A percentile compares a stretch with the other conserved stretches of the same genome.
Evolutionary conservation across 1,284 basidiomycete species (phyloP).

Genomic region (Ganoderma lingzhi): DNA sequence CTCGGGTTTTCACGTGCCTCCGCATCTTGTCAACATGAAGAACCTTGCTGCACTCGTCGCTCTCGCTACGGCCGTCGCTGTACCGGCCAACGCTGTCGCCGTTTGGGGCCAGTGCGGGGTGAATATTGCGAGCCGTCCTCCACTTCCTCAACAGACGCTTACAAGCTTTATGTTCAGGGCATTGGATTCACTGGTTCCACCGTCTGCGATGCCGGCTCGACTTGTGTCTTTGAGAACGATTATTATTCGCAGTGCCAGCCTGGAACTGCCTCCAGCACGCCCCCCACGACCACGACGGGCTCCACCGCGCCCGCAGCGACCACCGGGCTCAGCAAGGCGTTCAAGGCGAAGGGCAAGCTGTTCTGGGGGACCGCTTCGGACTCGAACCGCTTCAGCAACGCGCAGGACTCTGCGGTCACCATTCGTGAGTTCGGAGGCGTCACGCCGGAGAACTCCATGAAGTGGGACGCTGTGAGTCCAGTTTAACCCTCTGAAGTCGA

Average conservation of each 20-base stretch:
- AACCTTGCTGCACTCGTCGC: slow-evolving; percentile 38
- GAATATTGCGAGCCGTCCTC: not conserved
- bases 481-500: not conserved
- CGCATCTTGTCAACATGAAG: slow-evolving; percentile 33
- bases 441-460: slow-evolving; percentile 49
- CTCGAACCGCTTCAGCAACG: slow-evolving; percentile 40
- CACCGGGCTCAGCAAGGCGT: slow-evolving; percentile 35
- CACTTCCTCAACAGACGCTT: no score
- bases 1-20: not conserved
- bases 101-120: slow-evolving; percentile 38
- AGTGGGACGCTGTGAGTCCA: slow-evolving; percentile 44
- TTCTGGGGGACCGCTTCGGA: slow-evolving; percentile 41
- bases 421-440: slow-evolving; percentile 45
- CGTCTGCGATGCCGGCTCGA: slow-evolving; percentile 33
- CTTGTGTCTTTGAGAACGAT: slow-evolving; percentile 32
- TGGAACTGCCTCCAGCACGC: slow-evolving; percentile 20
- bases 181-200: slow-evolving; percentile 36
- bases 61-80: slow-evolving; percentile 34
- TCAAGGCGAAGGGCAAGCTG: slow-evolving; percentile 39
- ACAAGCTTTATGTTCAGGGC: slow-evolving; percentile 19
- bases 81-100: slow-evolving; percentile 37
- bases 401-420: slow-evolving; percentile 39
- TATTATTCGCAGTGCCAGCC: slow-evolving; percentile 41
- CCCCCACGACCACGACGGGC: slow-evolving; percentile 18
- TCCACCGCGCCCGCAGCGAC: slow-evolving; percentile 21